phyloP scores from a whole-genome alignment of 2,329 filamentous ascomycete species.

The Paecilomyces variotii region DNA sequence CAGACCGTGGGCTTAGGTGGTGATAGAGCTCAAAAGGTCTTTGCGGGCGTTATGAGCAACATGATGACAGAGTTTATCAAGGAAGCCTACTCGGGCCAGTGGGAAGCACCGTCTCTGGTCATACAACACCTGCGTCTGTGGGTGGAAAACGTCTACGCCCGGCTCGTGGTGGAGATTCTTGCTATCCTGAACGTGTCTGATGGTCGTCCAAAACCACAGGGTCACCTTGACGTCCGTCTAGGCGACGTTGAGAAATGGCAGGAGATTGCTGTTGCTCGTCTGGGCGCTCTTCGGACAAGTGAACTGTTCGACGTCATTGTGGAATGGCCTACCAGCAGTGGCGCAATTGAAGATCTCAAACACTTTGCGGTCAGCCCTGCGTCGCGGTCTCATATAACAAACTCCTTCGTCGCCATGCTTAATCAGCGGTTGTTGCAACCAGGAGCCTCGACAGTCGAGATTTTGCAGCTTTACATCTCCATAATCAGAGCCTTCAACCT shows the following conservation, averaged over 20 bases:
- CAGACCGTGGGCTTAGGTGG: conserved; percentile 49
- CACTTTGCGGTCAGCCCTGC: conserved; percentile 46
- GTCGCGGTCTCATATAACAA: conserved; percentile 48
- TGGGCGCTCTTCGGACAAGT: conserved; percentile 48
- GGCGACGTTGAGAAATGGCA: conserved; percentile 46
- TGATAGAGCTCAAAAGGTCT: conserved; percentile 47
- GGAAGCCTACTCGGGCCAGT: conserved; percentile 50
- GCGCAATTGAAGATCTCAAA: conserved; percentile 54
- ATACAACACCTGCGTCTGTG: conserved; percentile 46
- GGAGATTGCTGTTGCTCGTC: conserved; percentile 45
- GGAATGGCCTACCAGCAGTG: conserved; percentile 50
- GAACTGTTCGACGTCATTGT: conserved; percentile 57
- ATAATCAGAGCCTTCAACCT: conserved; percentile 57
- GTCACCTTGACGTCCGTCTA: conserved; percentile 26
- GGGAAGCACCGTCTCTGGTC: conserved; percentile 43
- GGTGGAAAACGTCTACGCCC: conserved; percentile 48
- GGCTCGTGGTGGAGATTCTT: conserved; percentile 44
- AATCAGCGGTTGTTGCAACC: conserved; percentile 51
- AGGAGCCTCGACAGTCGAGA: conserved; percentile 57
- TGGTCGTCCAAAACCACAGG: conserved; percentile 12
- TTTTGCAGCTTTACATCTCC: conserved; percentile 60
- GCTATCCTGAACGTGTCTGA: conserved; percentile 27
- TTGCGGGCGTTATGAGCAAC: conserved; percentile 51
- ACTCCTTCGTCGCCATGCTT: conserved; percentile 46
- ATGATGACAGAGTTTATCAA: conserved; percentile 50